Evolutionary conservation across 1,139 yeast genomes (phyloP), one percentile per base, ranked within the genome.

Genomic region (Eremothecium sinecaudum): DNA sequence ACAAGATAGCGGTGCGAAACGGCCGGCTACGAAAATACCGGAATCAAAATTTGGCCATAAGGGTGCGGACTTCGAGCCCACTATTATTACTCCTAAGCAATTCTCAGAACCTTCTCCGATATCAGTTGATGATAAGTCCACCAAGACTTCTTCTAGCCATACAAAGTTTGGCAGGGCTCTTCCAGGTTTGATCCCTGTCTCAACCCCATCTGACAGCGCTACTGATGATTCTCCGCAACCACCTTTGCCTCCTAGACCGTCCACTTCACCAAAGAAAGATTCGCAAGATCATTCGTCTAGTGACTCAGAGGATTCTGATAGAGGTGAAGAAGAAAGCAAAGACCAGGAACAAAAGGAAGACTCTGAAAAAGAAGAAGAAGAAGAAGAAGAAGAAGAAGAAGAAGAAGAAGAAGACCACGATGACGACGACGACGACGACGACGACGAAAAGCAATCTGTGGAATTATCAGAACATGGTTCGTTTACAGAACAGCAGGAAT

Each of bases 111-210:
- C 62, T 19, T 58, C 62, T 5, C 57, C 58, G 33, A 33, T 50
- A 21, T 46, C 58, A 15, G 50, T 54, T 24, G 53, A 59, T 53
- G 58, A 64, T 4, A 24, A 3, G n/a, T 62, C 61, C 2, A 13
- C 17, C 6, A 54, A 69, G 13, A 67, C 66, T 35, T 54, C 68
- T 13, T 44, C 38, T 30, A 42, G 35, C 25, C 24, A 37, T 30
- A 47, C 40, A 36, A 48, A 45, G 23, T 39, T 50, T 20, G 60
- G 60, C n/a, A 43, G 36, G 16, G 56, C 56, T 20, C 41, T 54
- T 36, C 59, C 59, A 3, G 59, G 59, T 14, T 45, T 54, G 52
- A 31, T 33, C 34, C 21, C 21, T 10, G 10, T 10, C 21, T 19
- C 9, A 19, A 19, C n/a, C n/a, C n/a, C 32, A 15, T 31, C 43